Evolutionary conservation across 2,329 filamentous ascomycete genomes (phyloP).

Genomic region (Colletotrichum sp.): DNA sequence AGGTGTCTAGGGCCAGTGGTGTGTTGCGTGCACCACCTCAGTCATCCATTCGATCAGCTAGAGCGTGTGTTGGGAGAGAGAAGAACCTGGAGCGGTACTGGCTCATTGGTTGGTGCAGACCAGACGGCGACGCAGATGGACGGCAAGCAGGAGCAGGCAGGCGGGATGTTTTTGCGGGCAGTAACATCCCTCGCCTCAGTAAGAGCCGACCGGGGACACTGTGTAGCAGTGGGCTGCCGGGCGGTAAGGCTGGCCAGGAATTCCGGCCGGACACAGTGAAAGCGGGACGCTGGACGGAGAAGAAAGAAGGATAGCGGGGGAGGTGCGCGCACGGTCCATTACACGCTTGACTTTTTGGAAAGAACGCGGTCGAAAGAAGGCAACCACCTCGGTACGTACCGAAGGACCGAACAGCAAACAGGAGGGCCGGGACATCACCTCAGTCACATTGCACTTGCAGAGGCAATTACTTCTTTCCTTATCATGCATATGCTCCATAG

Average conservation of each 20-base stretch:
- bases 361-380: neutral
- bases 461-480: neutral
- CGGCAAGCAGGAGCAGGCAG: neutral
- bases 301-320: constrained; percentile 8
- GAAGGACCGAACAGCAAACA: neutral
- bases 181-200: neutral
- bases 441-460: neutral
- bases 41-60: neutral
- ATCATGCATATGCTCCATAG: neutral
- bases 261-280: neutral
- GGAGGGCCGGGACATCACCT: neutral
- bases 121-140: neutral
- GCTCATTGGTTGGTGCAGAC: neutral
- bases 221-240: neutral
- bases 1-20: neutral
- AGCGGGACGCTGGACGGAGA: constrained; percentile 3
- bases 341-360: neutral
- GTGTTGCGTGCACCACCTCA: neutral
- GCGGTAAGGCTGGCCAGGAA: neutral
- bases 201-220: neutral
- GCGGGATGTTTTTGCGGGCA: neutral
- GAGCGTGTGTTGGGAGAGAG: neutral
- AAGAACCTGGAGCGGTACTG: neutral
- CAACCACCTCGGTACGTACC: neutral
- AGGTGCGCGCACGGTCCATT: constrained; percentile 8